Conservation (phyloP, 2,329 filamentous ascomycete species). For the Sporothrix luriei region DNA sequence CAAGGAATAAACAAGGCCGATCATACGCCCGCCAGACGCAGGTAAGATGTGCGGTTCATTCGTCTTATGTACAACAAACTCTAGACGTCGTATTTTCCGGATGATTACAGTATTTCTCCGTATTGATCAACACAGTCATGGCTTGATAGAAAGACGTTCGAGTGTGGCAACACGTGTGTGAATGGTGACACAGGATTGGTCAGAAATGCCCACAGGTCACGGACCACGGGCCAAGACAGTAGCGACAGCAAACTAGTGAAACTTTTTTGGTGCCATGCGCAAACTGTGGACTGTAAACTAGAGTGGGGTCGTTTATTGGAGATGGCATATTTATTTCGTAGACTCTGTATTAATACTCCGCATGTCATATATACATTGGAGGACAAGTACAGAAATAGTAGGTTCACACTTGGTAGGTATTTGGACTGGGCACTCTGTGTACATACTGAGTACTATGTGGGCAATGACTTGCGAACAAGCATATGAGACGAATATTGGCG, state of each 20-base stretch:
- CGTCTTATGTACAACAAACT: neutral
- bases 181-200: conserved; percentile 14
- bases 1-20: neutral
- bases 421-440: too few relatives aligned
- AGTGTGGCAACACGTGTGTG: conserved; percentile 16
- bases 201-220: neutral
- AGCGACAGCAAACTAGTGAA: neutral
- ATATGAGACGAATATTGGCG: neutral
- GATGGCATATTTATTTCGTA: too few relatives aligned
- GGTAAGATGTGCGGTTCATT: neutral
- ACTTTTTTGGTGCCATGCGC: neutral
- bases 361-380: neutral
- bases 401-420: too few relatives aligned
- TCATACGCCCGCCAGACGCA: neutral
- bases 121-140: too few relatives aligned
- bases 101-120: neutral
- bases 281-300: neutral
- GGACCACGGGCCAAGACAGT: neutral
- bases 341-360: too few relatives aligned
- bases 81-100: neutral
- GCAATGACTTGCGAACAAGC: neutral
- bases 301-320: too few relatives aligned
- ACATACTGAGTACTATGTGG: too few relatives aligned
- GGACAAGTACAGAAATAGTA: neutral
- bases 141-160: too few relatives aligned